phyloP scores from a whole-genome alignment of 1,139 yeast genomes.

The Hyphopichia fennica region DNA sequence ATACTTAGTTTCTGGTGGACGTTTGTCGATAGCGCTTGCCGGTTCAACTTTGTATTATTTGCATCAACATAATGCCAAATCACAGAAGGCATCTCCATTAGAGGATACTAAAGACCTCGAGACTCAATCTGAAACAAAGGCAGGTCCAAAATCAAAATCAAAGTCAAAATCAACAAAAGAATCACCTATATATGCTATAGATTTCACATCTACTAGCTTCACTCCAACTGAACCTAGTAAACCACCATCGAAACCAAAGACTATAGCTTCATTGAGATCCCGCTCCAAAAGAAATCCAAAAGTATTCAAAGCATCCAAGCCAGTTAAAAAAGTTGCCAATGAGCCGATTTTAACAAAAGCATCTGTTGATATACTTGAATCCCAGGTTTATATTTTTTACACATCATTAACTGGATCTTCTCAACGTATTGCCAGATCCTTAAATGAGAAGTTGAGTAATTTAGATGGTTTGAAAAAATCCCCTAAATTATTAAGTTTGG shows the following conservation, averaged over 20 bases:
- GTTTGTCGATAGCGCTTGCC: constrained; percentile 15
- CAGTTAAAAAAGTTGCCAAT: constrained; percentile 10
- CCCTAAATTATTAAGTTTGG: constrained; percentile 65
- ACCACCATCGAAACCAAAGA: constrained; percentile 18
- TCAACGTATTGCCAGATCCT: constrained; percentile 60
- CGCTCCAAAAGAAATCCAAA: constrained; percentile 37
- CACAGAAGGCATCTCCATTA: not conserved
- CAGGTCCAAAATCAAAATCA: not conserved
- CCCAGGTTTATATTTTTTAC: constrained; percentile 66
- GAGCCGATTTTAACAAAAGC: constrained; percentile 32
- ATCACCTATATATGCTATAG: constrained; percentile 45
- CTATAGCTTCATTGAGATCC: constrained; percentile 17
- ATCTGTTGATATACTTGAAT: constrained; percentile 33
- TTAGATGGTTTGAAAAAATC: constrained; percentile 32
- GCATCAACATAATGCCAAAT: constrained; percentile 1
- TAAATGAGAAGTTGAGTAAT: constrained; percentile 31
- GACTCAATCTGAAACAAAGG: not conserved
- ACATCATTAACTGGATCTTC: constrained; percentile 86
- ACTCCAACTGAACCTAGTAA: constrained; percentile 21
- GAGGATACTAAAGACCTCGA: not conserved
- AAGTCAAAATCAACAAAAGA: constrained; percentile 9
- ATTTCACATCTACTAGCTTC: constrained; percentile 41
- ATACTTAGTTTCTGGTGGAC: constrained; percentile 15
- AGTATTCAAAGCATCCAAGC: constrained; percentile 39
- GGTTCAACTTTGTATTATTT: constrained; percentile 9